These are phyloP conservation scores for Adansonia digitata DNA, from an alignment of 345 rosid genomes.

Conservation along the genomic window DNA sequence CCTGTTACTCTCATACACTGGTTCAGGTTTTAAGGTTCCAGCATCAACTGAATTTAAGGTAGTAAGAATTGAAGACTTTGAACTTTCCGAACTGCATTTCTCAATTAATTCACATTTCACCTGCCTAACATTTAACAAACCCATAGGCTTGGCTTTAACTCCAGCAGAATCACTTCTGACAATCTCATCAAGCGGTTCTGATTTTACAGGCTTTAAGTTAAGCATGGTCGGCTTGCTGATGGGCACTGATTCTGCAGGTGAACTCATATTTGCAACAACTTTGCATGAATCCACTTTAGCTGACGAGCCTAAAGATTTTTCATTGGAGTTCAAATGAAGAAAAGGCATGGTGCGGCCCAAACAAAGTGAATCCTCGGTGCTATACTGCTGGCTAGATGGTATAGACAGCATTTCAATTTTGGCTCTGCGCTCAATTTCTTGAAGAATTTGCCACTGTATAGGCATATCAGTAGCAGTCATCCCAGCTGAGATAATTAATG, in stretches of 20 bases:
- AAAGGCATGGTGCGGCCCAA: background rate
- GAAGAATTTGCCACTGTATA: slow-evolving; percentile 22
- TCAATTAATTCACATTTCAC: slow-evolving; percentile 47
- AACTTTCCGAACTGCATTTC: slow-evolving; percentile 21
- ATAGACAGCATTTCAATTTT: background rate
- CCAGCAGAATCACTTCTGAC: slow-evolving; percentile 20
- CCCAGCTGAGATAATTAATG: slow-evolving; percentile 21
- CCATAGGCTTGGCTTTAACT: slow-evolving; percentile 14
- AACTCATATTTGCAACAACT: background rate
- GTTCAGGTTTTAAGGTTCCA: slow-evolving; percentile 48
- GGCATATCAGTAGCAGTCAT: slow-evolving; percentile 15
- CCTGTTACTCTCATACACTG: slow-evolving; percentile 25
- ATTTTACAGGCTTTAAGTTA: slow-evolving; percentile 38
- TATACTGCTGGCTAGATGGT: background rate
- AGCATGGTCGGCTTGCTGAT: slow-evolving; percentile 10
- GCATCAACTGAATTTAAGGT: slow-evolving; percentile 25
- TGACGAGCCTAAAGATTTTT: background rate
- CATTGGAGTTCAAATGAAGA: background rate
- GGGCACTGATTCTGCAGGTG: background rate
- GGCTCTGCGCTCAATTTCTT: background rate
- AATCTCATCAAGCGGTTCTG: slow-evolving; percentile 54
- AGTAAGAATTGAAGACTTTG: slow-evolving; percentile 18
- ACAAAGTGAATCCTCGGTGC: background rate
- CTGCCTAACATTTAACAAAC: slow-evolving; percentile 5
- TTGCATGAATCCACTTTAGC: slow-evolving; percentile 12